A percentile compares a stretch with the other conserved stretches of the same genome.
phyloP scores from a whole-genome alignment of 371 early-diverging fungal species.

The Lichtheimia ornata region DNA sequence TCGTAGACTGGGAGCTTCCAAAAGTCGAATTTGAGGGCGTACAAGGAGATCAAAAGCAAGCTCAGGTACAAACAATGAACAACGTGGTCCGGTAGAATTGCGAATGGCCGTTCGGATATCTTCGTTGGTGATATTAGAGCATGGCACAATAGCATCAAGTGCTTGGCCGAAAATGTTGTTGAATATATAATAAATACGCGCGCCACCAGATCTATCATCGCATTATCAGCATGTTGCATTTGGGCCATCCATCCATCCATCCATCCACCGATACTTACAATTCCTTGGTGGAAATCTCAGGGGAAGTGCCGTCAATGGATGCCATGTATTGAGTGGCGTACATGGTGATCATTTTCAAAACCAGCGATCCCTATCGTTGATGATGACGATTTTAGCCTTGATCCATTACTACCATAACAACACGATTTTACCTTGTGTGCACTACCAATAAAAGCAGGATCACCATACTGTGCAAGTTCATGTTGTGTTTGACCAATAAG shows the following conservation, averaged over 20 bases:
- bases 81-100: slow-evolving; percentile 88
- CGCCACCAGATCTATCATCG: slow-evolving; percentile 74
- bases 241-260: neutral
- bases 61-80: slow-evolving; percentile 89
- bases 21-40: slow-evolving; percentile 78
- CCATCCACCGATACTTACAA: slow-evolving; percentile 57
- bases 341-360: slow-evolving; percentile 80
- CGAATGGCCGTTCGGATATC: slow-evolving; percentile 91
- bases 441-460: slow-evolving; percentile 51
- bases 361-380: slow-evolving; percentile 55
- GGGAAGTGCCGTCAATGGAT: slow-evolving; percentile 80
- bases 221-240: neutral
- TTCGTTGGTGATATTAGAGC: slow-evolving; percentile 73
- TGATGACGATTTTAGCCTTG: too few relatives aligned
- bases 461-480: slow-evolving; percentile 78
- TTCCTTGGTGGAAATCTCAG: slow-evolving; percentile 90
- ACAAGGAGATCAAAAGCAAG: slow-evolving; percentile 88
- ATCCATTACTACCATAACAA: too few relatives aligned
- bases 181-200: slow-evolving; percentile 90
- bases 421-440: slow-evolving; percentile 9
- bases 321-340: slow-evolving; percentile 82
- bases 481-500: slow-evolving; percentile 82
- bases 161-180: slow-evolving; percentile 84
- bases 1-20: slow-evolving; percentile 84
- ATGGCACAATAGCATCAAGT: slow-evolving; percentile 77